Conservation (phyloP, 768 basidiomycete species). For the Lactifluus piperatus region DNA sequence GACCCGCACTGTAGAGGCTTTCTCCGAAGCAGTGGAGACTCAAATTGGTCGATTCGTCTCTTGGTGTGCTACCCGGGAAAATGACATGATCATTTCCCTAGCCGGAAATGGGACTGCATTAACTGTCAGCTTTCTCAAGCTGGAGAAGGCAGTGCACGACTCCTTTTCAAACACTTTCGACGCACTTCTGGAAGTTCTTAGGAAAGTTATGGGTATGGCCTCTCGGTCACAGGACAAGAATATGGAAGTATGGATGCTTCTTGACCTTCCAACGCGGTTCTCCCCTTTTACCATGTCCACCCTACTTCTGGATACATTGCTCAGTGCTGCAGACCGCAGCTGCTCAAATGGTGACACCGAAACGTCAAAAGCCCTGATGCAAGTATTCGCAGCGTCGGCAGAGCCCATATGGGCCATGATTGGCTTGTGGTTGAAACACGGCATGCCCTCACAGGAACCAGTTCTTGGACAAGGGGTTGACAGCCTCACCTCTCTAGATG, state of each 20-base stretch:
- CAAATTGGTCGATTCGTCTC: conserved; percentile 49
- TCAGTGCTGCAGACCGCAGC: conserved; percentile 48
- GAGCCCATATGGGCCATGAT: conserved; percentile 73
- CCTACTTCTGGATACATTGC: conserved; percentile 52
- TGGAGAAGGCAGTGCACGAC: conserved; percentile 51
- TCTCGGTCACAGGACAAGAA: conserved; percentile 21
- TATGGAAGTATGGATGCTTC: conserved; percentile 34
- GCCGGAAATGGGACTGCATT: conserved; percentile 37
- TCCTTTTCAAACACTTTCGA: conserved; percentile 50
- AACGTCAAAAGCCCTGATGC: conserved; percentile 48
- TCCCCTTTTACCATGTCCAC: conserved; percentile 48
- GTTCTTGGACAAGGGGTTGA: not conserved
- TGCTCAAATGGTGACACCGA: conserved; percentile 47
- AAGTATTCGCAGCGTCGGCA: conserved; percentile 50
- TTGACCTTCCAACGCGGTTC: conserved; percentile 31
- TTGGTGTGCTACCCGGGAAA: conserved; percentile 68
- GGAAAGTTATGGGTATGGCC: conserved; percentile 26
- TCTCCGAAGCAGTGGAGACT: conserved; percentile 61
- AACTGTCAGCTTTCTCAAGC: conserved; percentile 57
- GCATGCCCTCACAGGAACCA: conserved; percentile 43
- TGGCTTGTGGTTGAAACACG: conserved; percentile 61
- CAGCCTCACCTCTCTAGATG: conserved; percentile 35
- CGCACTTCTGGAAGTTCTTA: conserved; percentile 45
- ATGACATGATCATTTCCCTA: conserved; percentile 52
- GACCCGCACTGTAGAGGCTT: conserved; percentile 70